Conservation (phyloP, 371 early-diverging fungal species). For the Haplosporangium sp. region DNA sequence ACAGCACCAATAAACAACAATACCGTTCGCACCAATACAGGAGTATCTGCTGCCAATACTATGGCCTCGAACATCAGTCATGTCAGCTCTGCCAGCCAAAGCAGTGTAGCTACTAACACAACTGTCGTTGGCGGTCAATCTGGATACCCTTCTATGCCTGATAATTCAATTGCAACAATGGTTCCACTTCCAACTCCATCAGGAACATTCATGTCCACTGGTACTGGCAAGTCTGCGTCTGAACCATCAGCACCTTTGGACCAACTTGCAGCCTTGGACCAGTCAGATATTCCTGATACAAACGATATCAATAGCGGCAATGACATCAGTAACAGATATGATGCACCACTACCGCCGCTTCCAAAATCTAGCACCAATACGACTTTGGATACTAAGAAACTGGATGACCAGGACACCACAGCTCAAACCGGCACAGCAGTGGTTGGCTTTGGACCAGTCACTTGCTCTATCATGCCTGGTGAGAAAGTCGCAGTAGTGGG, state of each 20-base stretch:
- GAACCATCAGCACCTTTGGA: constrained; percentile 27
- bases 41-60: constrained; percentile 39
- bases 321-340: constrained; percentile 12
- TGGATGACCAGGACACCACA: neutral
- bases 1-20: constrained; percentile 14
- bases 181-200: constrained; percentile 39
- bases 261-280: constrained; percentile 28
- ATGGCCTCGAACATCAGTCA: constrained; percentile 35
- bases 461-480: constrained; percentile 40
- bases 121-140: constrained; percentile 17
- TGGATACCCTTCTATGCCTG: constrained; percentile 16
- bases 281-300: constrained; percentile 1
- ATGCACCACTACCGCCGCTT: constrained; percentile 42
- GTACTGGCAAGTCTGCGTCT: neutral
- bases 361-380: constrained; percentile 15
- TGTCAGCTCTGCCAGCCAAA: constrained; percentile 16
- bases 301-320: constrained; percentile 1
- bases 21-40: constrained; percentile 38
- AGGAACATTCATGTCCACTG: constrained; percentile 22
- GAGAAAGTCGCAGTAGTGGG: constrained; percentile 52
- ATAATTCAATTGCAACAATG: constrained; percentile 32
- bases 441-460: constrained; percentile 44
- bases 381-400: neutral
- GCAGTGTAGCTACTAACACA: constrained; percentile 11
- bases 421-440: neutral